phyloP scores from a whole-genome alignment of 163 green algal genomes.

The Scenedesmus sp. region DNA sequence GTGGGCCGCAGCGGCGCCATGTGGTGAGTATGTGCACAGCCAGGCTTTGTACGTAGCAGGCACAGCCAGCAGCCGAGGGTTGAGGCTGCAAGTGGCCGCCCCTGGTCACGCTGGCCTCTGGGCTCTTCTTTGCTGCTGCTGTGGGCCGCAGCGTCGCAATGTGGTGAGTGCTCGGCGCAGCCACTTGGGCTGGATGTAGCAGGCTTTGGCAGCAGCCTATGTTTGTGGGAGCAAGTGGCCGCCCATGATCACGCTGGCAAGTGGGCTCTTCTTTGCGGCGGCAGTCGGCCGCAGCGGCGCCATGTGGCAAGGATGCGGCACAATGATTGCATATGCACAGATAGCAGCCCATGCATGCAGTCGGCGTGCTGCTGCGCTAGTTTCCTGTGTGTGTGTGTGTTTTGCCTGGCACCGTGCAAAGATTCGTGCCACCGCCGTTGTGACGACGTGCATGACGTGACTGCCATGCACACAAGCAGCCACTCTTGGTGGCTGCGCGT shows the following conservation, averaged over 20 bases:
- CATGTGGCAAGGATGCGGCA: conserved; percentile 13
- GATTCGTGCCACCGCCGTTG: too few relatives aligned
- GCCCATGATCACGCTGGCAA: conserved; percentile 44
- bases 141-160: conserved; percentile 32
- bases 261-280: conserved; percentile 40
- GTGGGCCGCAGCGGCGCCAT: conserved; percentile 34
- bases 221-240: conserved; percentile 42
- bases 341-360: too few relatives aligned
- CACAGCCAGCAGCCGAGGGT: too few relatives aligned
- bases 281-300: conserved; percentile 9
- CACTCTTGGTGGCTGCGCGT: too few relatives aligned
- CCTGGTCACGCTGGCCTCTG: conserved; percentile 42
- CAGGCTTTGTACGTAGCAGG: background rate
- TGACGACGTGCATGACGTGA: too few relatives aligned
- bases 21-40: conserved; percentile 28
- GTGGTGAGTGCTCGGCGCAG: conserved; percentile 31
- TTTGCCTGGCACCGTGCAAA: too few relatives aligned
- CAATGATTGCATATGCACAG: too few relatives aligned
- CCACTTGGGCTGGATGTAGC: background rate
- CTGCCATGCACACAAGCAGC: too few relatives aligned
- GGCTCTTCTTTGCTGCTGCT: conserved; percentile 50
- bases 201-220: too few relatives aligned
- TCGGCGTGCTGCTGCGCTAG: too few relatives aligned
- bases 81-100: conserved; percentile 47
- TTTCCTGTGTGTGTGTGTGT: too few relatives aligned